A percentile compares a stretch with the other conserved stretches of the same genome.
Conservation (phyloP, 2,329 filamentous ascomycete species). For the Ophioceras dolichostomum region DNA sequence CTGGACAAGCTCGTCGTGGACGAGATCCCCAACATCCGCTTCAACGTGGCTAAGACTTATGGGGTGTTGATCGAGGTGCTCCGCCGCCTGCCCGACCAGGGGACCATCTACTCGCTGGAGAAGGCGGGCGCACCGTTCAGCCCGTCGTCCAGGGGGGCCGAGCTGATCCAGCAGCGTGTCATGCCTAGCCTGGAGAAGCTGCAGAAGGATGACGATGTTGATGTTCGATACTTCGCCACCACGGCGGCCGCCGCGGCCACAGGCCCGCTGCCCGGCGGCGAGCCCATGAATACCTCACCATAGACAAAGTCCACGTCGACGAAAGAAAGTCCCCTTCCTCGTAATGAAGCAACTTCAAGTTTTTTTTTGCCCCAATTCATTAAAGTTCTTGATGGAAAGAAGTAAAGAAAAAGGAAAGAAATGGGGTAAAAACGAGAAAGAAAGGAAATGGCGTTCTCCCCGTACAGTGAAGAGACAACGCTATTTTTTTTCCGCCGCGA, state of each 20-base stretch:
- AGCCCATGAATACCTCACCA: constrained; percentile 55
- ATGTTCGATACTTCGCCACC: constrained; percentile 95
- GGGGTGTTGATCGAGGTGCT: constrained; percentile 81
- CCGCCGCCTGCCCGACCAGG: constrained; percentile 77
- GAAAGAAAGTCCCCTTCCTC: too few species aligned
- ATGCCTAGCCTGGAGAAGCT: constrained; percentile 87
- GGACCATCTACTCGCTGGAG: constrained; percentile 74
- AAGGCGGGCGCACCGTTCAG: constrained; percentile 54
- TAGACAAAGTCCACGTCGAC: constrained; percentile 40
- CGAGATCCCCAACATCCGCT: constrained; percentile 96
- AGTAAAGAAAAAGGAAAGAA: too few species aligned
- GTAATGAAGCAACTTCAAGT: constrained; percentile 44
- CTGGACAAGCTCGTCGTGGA: constrained; percentile 87
- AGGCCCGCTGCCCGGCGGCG: constrained; percentile 31
- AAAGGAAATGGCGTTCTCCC: too few species aligned
- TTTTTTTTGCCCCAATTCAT: constrained; percentile 29
- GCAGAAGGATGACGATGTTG: constrained; percentile 93
- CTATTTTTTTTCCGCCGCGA: too few species aligned
- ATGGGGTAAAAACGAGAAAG: too few species aligned
- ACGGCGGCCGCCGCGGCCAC: constrained; percentile 59
- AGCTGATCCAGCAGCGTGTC: constrained; percentile 76
- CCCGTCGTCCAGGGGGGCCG: constrained; percentile 60
- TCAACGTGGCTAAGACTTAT: constrained; percentile 99
- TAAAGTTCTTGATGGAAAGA: too few species aligned
- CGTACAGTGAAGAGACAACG: too few species aligned